Base-by-base conservation (phyloP, 495 filamentous ascomycete species). In the Aspergillus kassunensis region DNA sequence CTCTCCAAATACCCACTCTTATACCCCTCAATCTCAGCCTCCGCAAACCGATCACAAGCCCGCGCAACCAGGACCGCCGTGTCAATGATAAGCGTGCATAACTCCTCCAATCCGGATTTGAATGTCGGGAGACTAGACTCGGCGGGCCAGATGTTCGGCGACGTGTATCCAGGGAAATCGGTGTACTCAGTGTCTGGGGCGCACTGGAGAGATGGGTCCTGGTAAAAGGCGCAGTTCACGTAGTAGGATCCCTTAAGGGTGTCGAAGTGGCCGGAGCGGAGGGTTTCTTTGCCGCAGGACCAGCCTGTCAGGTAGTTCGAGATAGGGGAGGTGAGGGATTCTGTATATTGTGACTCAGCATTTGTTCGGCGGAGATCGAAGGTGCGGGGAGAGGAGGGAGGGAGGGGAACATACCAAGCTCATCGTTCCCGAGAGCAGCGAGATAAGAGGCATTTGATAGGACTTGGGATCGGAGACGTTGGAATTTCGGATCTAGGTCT, bases 191-290 rank as follows among this genome's bases (percentile, higher is more conserved):
- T 71, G 5, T 71, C 70, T 2, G 84, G 77, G 6, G 85, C 83
- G 41, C 79, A 80, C 10, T 82, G 73, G 5, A 90, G 73, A 2
- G 60, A 50, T 2, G 82, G 75, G 54, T 88, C 80, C 43, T 91
- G 82, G 66, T 93, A 92, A 76, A 96, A 97, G 44, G 88, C 88
- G 68, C 90, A 96, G 71, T 97, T 97, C 64, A 91, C 86, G 66
- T 97, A 99, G 77, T 88, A 99, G 15, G 90, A 95, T 47, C 93
- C 93, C 73, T 99, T 99, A 10, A 88, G 79, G 5, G 87, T 96
- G 60, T 99, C 93, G 57, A 91, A 89, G 51, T 86, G 84, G 53
- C 91, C 90, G 62, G 87, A 84, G 56, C 89, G 88, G 42, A 97
- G 82, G n/a, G 88, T 93, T 69, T 96, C 92, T 69, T 95, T 96